A percentile compares a stretch with the other conserved stretches of the same genome.
Conservation (phyloP, 2,329 filamentous ascomycete genomes). For the Cryphonectria nitschkei region DNA sequence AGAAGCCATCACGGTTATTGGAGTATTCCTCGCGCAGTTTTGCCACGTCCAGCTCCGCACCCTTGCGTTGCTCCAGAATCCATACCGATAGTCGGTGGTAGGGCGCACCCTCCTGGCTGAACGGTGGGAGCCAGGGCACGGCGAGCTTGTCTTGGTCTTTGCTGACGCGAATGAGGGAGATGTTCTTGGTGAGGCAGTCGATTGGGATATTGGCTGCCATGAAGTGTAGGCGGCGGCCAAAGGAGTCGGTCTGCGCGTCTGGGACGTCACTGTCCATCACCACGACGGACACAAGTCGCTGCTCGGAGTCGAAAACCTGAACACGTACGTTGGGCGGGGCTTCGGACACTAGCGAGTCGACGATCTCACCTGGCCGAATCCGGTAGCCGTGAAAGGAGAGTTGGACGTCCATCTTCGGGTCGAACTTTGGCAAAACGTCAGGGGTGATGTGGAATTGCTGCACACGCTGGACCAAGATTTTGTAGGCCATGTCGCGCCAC, state of each 20-base stretch:
- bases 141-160: constrained; percentile 67
- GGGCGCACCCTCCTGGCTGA: constrained; percentile 84
- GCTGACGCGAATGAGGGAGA: constrained; percentile 26
- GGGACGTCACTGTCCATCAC: constrained; percentile 93
- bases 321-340: constrained; percentile 75
- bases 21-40: constrained; percentile 58
- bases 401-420: constrained; percentile 78
- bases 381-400: constrained; percentile 76
- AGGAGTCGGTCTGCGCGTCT: constrained; percentile 72
- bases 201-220: constrained; percentile 70
- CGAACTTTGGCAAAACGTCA: constrained; percentile 80
- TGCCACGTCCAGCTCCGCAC: constrained; percentile 59
- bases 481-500: constrained; percentile 83
- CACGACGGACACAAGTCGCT: constrained; percentile 80
- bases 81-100: constrained; percentile 90
- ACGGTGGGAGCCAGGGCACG: constrained; percentile 81
- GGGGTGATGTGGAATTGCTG: constrained; percentile 85
- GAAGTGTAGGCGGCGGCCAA: constrained; percentile 83
- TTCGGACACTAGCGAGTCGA: constrained; percentile 76
- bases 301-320: constrained; percentile 81
- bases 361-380: constrained; percentile 75
- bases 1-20: constrained; percentile 66
- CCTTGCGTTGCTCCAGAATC: constrained; percentile 77
- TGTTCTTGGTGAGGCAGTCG: constrained; percentile 33
- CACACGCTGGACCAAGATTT: constrained; percentile 82